Evolutionary conservation across 1,284 basidiomycete species (phyloP), one percentile per base, ranked within the genome.

Genomic region (Gymnopus androsaceus): DNA sequence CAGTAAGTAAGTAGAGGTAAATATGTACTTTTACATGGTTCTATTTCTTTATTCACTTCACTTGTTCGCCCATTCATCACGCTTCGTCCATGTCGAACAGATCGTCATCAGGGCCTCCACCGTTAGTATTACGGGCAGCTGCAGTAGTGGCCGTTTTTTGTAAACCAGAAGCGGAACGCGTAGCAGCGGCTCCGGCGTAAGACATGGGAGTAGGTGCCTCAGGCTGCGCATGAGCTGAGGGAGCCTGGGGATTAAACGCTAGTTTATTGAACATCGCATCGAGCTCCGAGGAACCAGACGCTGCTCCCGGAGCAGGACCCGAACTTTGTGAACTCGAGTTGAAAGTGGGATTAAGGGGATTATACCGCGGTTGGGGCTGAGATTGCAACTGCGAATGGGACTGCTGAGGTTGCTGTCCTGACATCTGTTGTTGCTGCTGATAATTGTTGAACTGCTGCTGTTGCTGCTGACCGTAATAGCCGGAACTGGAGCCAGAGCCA

Each of bases 61-160:
- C 4, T 25, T 34, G 19, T 21, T 36, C 33, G n/a, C 25, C 21
- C 45, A 47, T 31, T 31, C 28, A 42, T 42, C 23, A 48, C 30
- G 46, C 31, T 48, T 48, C 46, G 17, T 48, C 46, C 46, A 48
- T 48, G n/a, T 48, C 46, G 25, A 48, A 48, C 21, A 48, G 21
- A 48, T 48, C 46, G 33, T 48, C 46, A 21, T 25, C 31, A 33
- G 19, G 38, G 15, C 15, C 36, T 37, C 36, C 36, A 15, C 19
- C 23, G 19, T 21, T 42, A 4, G 7, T 23, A 33, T 46, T 28
- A 46, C 46, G 46, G 25, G 46, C n/a, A 3, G 33, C 33, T 12
- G 19, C 46, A 48, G 31, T 21, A 34, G 28, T 7, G 8, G 23
- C 25, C 3, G 30, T 8, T 33, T 48, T 48, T 12, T 17, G 21